These are phyloP conservation scores for Salix dunnii DNA, from an alignment of 345 rosid species.

Conservation along the genomic window DNA sequence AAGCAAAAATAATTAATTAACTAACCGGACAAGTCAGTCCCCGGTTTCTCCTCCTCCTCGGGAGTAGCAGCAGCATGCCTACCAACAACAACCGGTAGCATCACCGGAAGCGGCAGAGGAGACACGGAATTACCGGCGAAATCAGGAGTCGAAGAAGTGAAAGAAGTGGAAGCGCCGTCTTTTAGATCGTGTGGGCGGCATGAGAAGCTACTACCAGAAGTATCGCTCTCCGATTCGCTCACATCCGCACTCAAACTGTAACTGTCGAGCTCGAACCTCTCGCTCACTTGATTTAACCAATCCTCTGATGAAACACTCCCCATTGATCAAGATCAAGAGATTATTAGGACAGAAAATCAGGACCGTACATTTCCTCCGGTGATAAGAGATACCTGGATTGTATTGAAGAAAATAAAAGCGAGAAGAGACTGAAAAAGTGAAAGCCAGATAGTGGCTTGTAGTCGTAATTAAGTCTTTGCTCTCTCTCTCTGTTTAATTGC, in stretches of 20 bases:
- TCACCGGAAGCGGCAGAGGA: constrained; percentile 17
- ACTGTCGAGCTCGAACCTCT: constrained; percentile 23
- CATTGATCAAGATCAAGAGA: constrained; percentile 12
- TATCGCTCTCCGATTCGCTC: constrained; percentile 33
- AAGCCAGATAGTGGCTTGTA: constrained; percentile 1
- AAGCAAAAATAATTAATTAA: background rate
- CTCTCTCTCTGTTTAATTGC: background rate
- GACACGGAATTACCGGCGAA: background rate
- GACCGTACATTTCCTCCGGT: background rate
- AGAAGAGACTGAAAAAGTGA: constrained; percentile 4
- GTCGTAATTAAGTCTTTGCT: background rate
- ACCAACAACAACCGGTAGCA: constrained; percentile 17
- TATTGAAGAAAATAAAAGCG: background rate
- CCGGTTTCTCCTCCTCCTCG: constrained; percentile 5
- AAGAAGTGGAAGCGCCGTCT: constrained; percentile 13
- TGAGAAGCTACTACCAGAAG: constrained; percentile 15
- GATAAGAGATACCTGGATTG: background rate
- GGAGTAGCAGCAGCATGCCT: constrained; percentile 16
- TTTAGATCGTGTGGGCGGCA: background rate
- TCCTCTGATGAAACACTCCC: constrained; percentile 31
- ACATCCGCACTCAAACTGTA: constrained; percentile 34
- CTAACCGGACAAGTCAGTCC: constrained; percentile 20
- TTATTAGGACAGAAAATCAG: background rate
- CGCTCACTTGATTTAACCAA: constrained; percentile 21
- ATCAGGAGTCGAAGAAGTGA: constrained; percentile 16